Evolutionary conservation across 208 protist genomes (phyloP).

Genomic region (Naegleria lovaniensis): DNA sequence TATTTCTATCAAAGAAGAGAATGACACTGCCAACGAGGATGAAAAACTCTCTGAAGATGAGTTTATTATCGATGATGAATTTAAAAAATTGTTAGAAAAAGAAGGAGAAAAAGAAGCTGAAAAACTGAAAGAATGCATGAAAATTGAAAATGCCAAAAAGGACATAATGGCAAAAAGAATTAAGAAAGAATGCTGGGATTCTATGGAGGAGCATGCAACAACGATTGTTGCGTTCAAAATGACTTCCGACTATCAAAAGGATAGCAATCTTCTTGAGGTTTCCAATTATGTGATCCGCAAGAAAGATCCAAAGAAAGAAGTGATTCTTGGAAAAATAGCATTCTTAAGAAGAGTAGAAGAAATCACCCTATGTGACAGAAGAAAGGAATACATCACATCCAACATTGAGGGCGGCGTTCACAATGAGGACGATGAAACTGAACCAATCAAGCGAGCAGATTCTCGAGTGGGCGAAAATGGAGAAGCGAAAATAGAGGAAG

Average conservation of each 20-base stretch:
- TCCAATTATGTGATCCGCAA: conserved; percentile 71
- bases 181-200: conserved; percentile 60
- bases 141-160: conserved; percentile 62
- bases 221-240: conserved; percentile 55
- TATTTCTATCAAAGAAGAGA: conserved; percentile 49
- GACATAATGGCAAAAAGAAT: conserved; percentile 65
- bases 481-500: not conserved
- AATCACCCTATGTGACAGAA: not conserved
- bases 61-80: conserved; percentile 56
- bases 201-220: conserved; percentile 63
- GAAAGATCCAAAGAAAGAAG: conserved; percentile 34
- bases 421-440: not conserved
- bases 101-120: conserved; percentile 56
- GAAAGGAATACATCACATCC: not conserved
- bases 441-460: not conserved
- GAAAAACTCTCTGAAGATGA: conserved; percentile 52
- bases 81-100: conserved; percentile 52
- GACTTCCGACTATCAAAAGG: not conserved
- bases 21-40: conserved; percentile 44
- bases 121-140: conserved; percentile 57
- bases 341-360: conserved; percentile 63
- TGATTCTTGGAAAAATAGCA: conserved; percentile 60
- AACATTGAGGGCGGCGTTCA: not conserved
- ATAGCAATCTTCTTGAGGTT: conserved; percentile 27
- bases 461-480: not conserved